Conservation (phyloP, 257 asterid genomes). For the Ballota nigra region DNA sequence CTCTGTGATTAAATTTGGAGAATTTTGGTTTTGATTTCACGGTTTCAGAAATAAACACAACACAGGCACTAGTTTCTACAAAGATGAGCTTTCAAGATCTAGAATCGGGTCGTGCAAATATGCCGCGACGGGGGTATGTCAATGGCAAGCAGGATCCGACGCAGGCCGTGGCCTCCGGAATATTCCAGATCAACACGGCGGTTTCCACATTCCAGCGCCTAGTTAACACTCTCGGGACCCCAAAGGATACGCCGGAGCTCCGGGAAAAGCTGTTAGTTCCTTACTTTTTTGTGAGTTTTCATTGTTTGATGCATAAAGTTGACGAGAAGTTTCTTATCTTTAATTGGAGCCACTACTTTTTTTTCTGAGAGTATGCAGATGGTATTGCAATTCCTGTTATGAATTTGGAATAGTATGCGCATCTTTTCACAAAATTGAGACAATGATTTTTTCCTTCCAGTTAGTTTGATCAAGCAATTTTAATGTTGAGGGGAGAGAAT, state of each 20-base stretch:
- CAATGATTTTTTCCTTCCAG: background rate
- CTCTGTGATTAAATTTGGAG: slow-evolving; percentile 1
- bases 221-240: slow-evolving; percentile 91
- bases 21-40: slow-evolving; percentile 24
- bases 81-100: slow-evolving; percentile 94
- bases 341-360: slow-evolving; percentile 6
- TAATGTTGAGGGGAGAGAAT: too few species aligned
- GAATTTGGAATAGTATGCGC: background rate
- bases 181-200: slow-evolving; percentile 87
- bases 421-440: background rate
- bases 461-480: slow-evolving; percentile 1
- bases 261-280: slow-evolving; percentile 86
- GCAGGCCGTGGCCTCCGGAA: slow-evolving; percentile 90
- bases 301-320: background rate
- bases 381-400: background rate
- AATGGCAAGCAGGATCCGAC: slow-evolving; percentile 87
- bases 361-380: background rate
- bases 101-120: slow-evolving; percentile 75
- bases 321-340: background rate
- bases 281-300: background rate
- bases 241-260: slow-evolving; percentile 92
- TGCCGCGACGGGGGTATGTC: slow-evolving; percentile 45
- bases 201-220: slow-evolving; percentile 91
- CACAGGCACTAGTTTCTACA: background rate
- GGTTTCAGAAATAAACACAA: slow-evolving; percentile 13